phyloP scores from a whole-genome alignment of 345 rosid species.

The Heritiera fomes region DNA sequence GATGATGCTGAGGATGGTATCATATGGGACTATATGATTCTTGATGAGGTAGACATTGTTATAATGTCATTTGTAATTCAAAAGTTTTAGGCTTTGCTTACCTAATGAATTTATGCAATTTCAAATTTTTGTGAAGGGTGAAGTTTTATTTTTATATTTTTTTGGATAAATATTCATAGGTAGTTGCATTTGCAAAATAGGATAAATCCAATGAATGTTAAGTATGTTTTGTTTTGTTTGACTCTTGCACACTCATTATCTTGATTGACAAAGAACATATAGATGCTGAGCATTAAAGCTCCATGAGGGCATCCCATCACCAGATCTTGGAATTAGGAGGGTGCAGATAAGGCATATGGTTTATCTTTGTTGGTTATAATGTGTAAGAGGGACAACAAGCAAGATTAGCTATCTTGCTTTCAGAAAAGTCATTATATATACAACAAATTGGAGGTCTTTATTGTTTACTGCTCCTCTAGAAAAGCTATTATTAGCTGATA shows the following conservation, averaged over 20 bases:
- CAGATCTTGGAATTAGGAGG: not conserved
- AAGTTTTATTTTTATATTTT: not conserved
- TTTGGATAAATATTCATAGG: not conserved
- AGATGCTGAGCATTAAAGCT: not conserved
- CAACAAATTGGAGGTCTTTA: not conserved
- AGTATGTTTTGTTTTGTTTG: not conserved
- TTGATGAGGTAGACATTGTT: slow-evolving; percentile 71
- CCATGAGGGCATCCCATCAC: not conserved
- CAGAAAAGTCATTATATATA: not conserved
- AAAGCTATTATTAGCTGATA: not conserved
- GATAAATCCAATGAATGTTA: not conserved
- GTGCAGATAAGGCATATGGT: not conserved
- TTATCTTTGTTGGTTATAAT: not conserved
- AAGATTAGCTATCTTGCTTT: not conserved
- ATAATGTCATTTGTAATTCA: not conserved
- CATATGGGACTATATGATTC: slow-evolving; percentile 95
- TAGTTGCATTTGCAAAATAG: not conserved
- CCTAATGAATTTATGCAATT: not conserved
- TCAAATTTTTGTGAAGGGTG: not conserved
- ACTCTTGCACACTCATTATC: not conserved
- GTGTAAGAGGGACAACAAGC: not conserved
- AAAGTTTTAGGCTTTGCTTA: not conserved
- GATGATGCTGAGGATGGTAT: slow-evolving; percentile 58
- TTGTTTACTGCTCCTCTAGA: not conserved
- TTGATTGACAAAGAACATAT: not conserved